These are phyloP conservation scores for Combretum micranthum DNA, from an alignment of 345 rosid species.

Conservation along the genomic window DNA sequence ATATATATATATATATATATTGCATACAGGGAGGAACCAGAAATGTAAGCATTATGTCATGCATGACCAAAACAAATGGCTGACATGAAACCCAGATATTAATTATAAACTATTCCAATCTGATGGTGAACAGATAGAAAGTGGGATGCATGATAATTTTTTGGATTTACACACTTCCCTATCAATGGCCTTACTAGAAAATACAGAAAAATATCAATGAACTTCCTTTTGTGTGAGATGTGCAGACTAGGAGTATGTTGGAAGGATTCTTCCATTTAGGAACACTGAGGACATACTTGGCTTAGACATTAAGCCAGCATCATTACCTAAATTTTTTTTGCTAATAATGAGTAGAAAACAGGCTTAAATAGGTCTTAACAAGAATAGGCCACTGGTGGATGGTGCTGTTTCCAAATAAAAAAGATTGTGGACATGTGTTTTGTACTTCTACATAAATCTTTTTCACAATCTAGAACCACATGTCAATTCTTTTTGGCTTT, in stretches of 20 bases:
- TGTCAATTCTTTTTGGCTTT: too few species aligned
- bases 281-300: conserved; percentile 16
- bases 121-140: too few species aligned
- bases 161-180: too few species aligned
- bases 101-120: too few species aligned
- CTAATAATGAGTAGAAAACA: background rate
- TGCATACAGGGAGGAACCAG: too few species aligned
- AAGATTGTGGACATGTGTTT: background rate
- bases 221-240: background rate
- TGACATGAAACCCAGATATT: too few species aligned
- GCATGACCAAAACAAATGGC: too few species aligned
- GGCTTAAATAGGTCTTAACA: background rate
- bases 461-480: too few species aligned
- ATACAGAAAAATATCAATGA: background rate
- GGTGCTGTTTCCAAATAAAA: background rate
- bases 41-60: too few species aligned
- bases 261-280: background rate
- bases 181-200: background rate
- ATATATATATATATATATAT: too few species aligned
- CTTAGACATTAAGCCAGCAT: conserved; percentile 24
- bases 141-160: too few species aligned
- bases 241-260: conserved; percentile 2
- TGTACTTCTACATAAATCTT: too few species aligned
- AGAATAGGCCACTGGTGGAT: background rate
- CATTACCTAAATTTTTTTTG: conserved; percentile 1